Conservation (phyloP, 2,329 filamentous ascomycete species). For the Pseudogymnoascus sp. region DNA sequence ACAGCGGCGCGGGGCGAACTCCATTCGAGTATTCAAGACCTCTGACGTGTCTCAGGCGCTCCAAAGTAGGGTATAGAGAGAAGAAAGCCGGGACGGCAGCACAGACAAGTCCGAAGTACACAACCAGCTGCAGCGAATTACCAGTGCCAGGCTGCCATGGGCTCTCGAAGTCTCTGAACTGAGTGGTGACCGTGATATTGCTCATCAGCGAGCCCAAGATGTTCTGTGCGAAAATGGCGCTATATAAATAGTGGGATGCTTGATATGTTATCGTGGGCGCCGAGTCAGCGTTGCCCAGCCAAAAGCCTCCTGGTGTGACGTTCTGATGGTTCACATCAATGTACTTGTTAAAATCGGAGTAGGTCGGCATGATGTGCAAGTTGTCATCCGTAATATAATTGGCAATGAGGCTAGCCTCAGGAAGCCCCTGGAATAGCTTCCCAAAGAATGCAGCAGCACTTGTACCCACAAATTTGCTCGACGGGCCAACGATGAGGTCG, state of each 20-base stretch:
- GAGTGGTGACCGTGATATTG: constrained; percentile 62
- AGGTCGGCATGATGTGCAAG: constrained; percentile 47
- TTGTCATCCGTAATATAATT: constrained; percentile 13
- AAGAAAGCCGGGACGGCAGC: constrained; percentile 80
- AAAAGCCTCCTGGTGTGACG: constrained; percentile 73
- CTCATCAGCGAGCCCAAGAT: constrained; percentile 59
- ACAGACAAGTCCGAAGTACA: constrained; percentile 77
- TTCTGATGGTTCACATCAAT: constrained; percentile 58
- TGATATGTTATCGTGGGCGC: constrained; percentile 65
- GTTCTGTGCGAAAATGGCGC: constrained; percentile 57
- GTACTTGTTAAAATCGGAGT: constrained; percentile 62
- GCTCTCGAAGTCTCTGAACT: constrained; percentile 68
- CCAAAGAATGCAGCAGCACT: constrained; percentile 19
- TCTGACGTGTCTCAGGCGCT: constrained; percentile 71
- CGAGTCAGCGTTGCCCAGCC: constrained; percentile 56
- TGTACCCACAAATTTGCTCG: constrained; percentile 28
- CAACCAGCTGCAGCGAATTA: constrained; percentile 68
- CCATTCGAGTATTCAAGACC: constrained; percentile 89
- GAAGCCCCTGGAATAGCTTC: constrained; percentile 21
- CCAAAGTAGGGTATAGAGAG: constrained; percentile 79
- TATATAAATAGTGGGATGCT: constrained; percentile 52
- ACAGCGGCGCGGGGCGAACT: constrained; percentile 72
- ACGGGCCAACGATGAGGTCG: constrained; percentile 37
- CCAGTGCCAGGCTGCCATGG: constrained; percentile 65
- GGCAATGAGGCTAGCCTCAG: constrained; percentile 15